A percentile compares a stretch with the other conserved stretches of the same genome.
Conservation (phyloP, 257 asterid species). For the Solanum sitiens region DNA sequence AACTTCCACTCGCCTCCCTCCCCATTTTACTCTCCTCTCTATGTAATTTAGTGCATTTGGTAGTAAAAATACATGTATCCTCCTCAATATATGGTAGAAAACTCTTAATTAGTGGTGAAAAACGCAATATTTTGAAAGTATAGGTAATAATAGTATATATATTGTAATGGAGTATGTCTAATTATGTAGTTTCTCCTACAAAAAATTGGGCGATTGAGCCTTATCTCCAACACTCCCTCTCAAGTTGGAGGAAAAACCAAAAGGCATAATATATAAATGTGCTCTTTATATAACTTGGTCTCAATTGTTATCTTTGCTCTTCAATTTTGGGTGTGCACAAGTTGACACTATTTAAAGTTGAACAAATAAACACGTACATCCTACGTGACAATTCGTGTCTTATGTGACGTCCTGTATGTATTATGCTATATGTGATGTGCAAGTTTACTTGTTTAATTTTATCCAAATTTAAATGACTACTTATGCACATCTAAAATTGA, state of each 20-base stretch:
- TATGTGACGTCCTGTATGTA: not conserved
- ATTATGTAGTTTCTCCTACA: not conserved
- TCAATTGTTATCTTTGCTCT: not conserved
- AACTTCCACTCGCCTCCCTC: too few relatives aligned
- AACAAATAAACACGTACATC: too few relatives aligned
- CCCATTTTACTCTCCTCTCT: too few relatives aligned
- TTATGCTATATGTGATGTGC: not conserved
- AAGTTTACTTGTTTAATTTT: too few relatives aligned
- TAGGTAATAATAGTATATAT: too few relatives aligned
- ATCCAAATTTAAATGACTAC: too few relatives aligned
- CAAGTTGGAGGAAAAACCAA: not conserved
- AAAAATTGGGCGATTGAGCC: not conserved
- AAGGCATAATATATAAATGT: not conserved
- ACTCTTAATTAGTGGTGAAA: not conserved
- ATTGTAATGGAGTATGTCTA: not conserved
- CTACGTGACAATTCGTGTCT: not conserved
- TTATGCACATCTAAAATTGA: too few relatives aligned
- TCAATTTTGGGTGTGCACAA: not conserved
- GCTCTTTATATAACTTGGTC: not conserved
- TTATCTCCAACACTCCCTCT: not conserved
- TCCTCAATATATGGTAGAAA: not conserved
- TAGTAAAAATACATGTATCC: not conserved
- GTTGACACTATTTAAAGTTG: not conserved
- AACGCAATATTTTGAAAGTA: not conserved
- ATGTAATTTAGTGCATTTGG: not conserved